Base-by-base conservation (phyloP, 371 early-diverging fungal genomes). In the Mucor sp. region DNA sequence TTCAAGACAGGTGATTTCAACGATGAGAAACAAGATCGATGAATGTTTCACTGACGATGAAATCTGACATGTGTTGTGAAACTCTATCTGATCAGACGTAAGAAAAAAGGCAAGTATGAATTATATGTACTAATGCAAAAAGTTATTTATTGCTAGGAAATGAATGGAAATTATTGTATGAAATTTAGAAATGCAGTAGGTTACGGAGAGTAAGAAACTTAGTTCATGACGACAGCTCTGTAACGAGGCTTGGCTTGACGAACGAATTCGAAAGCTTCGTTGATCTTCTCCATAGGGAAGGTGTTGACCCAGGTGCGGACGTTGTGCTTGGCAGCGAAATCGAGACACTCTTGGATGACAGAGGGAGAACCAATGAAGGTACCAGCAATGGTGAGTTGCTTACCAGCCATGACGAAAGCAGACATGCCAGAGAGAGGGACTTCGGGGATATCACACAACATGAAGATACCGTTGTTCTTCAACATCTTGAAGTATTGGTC, bases 301-400 rank as follows among this genome's bases (percentile, higher is more conserved):
- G 72, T 76, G 68, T 92, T 88, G 65, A 90, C 86, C 78, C 83
- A 83, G n/a, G 90, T 90, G 32, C 76, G 72, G 55, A 92, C 80
- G 48, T 84, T 75, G 66, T 89, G 80, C 74, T 87, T 66, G 62
- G 81, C 82, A 3, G 92, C 90, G 72, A 93, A 88, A 28, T 85
- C 80, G 8, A 94, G 81, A 75, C 88, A 89, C 65, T 87, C 87
- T 60, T 78, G 69, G 55, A 90, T 76, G 11, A 73, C 77, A 5
- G 69, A 57, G 23, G 70, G 76, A 58, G 85, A 79, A 60, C 92
- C 93, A 63, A 93, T 91, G 66, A 89, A 66, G 21, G 92, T 89
- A 6, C 91, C 93, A 9, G 81, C 81, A 44, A 94, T 66, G 0
- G 79, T 72, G 12, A 87, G 65, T 66, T 86, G 76, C 65, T 80